A percentile compares a stretch with the other conserved stretches of the same genome.
These are phyloP conservation scores for Ramaria sp. DNA, from an alignment of 768 basidiomycete genomes.

Conservation along the genomic window DNA sequence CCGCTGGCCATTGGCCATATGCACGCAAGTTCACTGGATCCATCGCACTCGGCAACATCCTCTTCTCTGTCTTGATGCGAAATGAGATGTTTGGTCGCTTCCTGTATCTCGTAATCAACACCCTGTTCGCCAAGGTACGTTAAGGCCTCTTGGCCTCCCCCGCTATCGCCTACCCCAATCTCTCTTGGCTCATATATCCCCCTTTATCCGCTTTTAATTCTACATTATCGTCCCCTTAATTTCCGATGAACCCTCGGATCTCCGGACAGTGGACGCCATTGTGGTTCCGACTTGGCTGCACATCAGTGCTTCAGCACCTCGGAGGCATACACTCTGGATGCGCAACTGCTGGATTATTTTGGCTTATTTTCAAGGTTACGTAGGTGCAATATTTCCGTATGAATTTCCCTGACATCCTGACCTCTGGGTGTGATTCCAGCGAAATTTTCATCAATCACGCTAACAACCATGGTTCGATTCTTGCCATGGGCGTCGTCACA, in stretches of 20 bases:
- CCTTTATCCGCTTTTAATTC: neutral
- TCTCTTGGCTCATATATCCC: too few relatives aligned
- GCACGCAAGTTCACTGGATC: conserved; percentile 55
- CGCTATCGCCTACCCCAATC: neutral
- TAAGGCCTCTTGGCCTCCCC: neutral
- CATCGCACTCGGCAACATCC: conserved; percentile 63
- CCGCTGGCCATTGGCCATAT: conserved; percentile 56
- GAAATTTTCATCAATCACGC: conserved; percentile 40
- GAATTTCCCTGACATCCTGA: neutral
- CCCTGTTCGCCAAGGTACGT: conserved; percentile 58
- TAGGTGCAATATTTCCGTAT: neutral
- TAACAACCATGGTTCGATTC: conserved; percentile 41
- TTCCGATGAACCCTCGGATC: neutral
- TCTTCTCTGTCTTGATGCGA: conserved; percentile 61
- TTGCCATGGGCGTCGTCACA: conserved; percentile 52
- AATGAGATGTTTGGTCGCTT: conserved; percentile 75
- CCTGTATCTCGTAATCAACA: conserved; percentile 61
- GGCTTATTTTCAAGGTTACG: conserved; percentile 51
- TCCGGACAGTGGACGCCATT: conserved; percentile 55
- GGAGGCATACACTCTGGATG: conserved; percentile 79
- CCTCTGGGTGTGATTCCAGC: conserved; percentile 21
- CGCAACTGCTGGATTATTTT: conserved; percentile 58
- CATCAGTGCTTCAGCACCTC: conserved; percentile 63
- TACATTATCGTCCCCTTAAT: neutral
- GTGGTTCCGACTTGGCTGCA: conserved; percentile 63